A percentile compares a stretch with the other conserved stretches of the same genome.
These are phyloP conservation scores for Pseudomicrostroma phylloplanum DNA, from an alignment of 1,284 basidiomycete species.

Conservation along the genomic window DNA sequence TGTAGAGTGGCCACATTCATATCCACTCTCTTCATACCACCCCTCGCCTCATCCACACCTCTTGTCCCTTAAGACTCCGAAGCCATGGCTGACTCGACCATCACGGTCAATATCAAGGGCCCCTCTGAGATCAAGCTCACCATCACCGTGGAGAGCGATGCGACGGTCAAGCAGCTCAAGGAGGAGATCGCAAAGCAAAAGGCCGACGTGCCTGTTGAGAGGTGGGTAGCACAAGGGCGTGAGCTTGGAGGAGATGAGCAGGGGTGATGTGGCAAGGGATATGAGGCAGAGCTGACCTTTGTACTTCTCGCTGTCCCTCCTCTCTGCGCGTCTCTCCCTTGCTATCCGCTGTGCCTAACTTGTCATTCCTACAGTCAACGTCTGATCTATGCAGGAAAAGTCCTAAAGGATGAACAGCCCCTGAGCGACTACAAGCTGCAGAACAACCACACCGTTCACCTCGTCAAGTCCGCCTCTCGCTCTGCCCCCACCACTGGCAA, in stretches of 20 bases:
- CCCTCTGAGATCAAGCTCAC: conserved; percentile 43
- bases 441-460: conserved; percentile 40
- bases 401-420: conserved; percentile 43
- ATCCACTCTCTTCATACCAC: no score
- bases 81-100: conserved; percentile 17
- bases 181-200: conserved; percentile 37
- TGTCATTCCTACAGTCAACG: conserved; percentile 21
- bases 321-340: background rate
- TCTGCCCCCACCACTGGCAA: conserved; percentile 34
- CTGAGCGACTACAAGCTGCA: conserved; percentile 44
- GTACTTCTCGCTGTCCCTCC: background rate
- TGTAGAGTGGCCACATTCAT: no score
- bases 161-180: conserved; percentile 42
- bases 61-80: background rate
- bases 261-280: no score
- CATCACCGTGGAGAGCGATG: conserved; percentile 29
- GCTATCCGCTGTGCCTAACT: no score
- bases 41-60: no score
- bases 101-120: conserved; percentile 46
- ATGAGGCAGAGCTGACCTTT: background rate
- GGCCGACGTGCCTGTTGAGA: conserved; percentile 42
- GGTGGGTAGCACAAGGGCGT: conserved; percentile 10
- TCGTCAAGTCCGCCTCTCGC: conserved; percentile 41
- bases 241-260: no score
- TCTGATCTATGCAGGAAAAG: conserved; percentile 48